Evolutionary conservation across 1,284 basidiomycete species (phyloP), one percentile per base, ranked within the genome.

Genomic region (Ustilago bromivora): DNA sequence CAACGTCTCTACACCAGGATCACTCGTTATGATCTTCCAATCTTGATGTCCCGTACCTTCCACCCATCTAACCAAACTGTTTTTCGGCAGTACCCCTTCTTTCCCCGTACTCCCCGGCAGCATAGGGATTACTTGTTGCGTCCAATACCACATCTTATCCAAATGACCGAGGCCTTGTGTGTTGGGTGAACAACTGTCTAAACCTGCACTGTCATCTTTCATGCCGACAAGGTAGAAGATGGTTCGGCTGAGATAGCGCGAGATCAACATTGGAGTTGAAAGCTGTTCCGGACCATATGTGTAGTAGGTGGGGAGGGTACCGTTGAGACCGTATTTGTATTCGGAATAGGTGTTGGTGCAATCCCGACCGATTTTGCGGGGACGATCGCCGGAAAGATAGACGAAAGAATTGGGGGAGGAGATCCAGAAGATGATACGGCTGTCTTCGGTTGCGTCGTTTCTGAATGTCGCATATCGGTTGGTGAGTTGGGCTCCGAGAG

Each of bases 311-410:
- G 84, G 84, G 17, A 84, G 58, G 0, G 61, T 72, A 3, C 82
- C 82, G n/a, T 76, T 66, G 6, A 85, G 57, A 11, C 84, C 84
- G 57, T 84, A 85, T 74, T 84, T 85, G 78, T 84, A 85, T 28
- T 82, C 56, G 47, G 75, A 54, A 59, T 72, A 84, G 15, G 60
- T 71, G 11, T 38, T 38, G 0, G 32, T 7, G 51, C 82, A 85
- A 0, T 55, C 15, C 3, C 43, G 15, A 1, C 61, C 71, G 41
- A 74, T 68, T 28, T 17, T 49, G 2, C 6, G 28, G 0, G 81
- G 81, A n/a, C 84, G 74, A 2, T 58, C 43, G 13, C 52, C 60
- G 36, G 71, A 70, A 19, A 85, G 53, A 47, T 85, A 85, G 49
- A 85, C 61, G 40, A 83, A 82, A 12, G 77, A 78, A 31, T 71